Percentiles rank a stretch among this genome's conserved stretches.
Conservation (phyloP, 345 rosid species). For the Erucastrum elatum region DNA sequence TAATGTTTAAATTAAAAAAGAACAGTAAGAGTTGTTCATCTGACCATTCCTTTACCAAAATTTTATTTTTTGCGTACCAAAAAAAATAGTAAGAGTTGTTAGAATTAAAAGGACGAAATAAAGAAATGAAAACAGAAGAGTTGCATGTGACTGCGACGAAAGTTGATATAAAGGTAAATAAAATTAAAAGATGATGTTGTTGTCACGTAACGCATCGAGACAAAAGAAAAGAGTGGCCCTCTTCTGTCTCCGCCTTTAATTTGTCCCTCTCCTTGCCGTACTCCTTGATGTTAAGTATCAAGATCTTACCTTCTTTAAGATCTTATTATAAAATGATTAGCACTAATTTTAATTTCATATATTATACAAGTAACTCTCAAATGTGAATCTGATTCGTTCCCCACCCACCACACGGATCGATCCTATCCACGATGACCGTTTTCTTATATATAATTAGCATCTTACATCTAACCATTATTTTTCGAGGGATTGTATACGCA, state of each 20-base stretch:
- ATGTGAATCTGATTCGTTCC: constrained; percentile 22
- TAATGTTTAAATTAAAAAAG: no score
- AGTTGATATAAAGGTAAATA: background rate
- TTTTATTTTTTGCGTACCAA: no score
- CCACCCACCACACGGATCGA: no score
- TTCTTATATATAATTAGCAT: background rate
- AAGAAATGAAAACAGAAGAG: constrained; percentile 11
- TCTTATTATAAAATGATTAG: constrained; percentile 2
- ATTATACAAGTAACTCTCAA: background rate
- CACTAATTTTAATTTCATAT: background rate
- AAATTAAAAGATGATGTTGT: constrained; percentile 29
- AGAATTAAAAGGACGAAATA: constrained; percentile 1
- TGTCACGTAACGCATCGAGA: constrained; percentile 43
- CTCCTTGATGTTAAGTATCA: constrained; percentile 34
- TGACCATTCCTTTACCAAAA: no score
- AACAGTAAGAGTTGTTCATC: no score
- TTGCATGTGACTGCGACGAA: constrained; percentile 31
- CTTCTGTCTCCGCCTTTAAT: constrained; percentile 11
- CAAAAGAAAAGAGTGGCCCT: constrained; percentile 24
- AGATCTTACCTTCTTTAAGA: constrained; percentile 29
- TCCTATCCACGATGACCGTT: no score
- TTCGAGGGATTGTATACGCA: background rate
- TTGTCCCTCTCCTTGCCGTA: constrained; percentile 38
- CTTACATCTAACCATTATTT: background rate
- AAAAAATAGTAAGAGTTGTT: no score